Evolutionary conservation across 73 alveolate genomes (phyloP), one percentile per base, ranked within the genome.

Genomic region (Tetrahymena elliotti): DNA sequence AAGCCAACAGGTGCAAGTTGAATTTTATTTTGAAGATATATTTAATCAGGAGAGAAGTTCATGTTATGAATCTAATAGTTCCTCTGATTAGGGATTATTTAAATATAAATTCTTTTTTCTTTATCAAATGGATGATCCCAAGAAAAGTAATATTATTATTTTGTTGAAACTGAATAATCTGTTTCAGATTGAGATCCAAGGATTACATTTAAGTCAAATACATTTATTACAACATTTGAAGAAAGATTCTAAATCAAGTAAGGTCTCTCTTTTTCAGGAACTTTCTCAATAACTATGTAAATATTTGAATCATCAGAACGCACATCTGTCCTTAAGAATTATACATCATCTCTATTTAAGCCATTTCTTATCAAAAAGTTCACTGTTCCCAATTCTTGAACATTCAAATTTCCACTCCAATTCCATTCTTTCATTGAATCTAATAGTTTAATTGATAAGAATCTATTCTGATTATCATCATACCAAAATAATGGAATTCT

Each of bases 261-360:
- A 7, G 96, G 96, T 33, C 92, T 93, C 27, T 94, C 53, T 36
- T 82, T 93, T 7, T 35, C 39, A 9, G 52, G 20, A 11, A 94
- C 39, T 94, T 94, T 40, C 18, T 24, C 52, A 38, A 94, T 39
- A 1, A 94, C 93, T 0, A 94, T 27, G 82, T 37, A 94, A 2
- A 94, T 82, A 94, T 52, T 94, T 15, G 94, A 83, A n/a, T 84
- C 96, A 83, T 94, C 96, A 83, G 92, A 38, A 5, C 96, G 33
- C 15, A 52, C 83, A 38, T 94, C 96, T 22, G 94, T 83, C 53
- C 96, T 84, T 27, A 94, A 94, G 38, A 52, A 94, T 35, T 35
- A 3, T 9, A 41, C 52, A 5, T 94, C 93, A 6, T 16, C 7
- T 35, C 38, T 38, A 11, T 94, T 18, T 7, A 27, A 3, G 15